Base-by-base conservation (phyloP, 2,329 filamentous ascomycete species). In the Aaosphaeria arxii region DNA sequence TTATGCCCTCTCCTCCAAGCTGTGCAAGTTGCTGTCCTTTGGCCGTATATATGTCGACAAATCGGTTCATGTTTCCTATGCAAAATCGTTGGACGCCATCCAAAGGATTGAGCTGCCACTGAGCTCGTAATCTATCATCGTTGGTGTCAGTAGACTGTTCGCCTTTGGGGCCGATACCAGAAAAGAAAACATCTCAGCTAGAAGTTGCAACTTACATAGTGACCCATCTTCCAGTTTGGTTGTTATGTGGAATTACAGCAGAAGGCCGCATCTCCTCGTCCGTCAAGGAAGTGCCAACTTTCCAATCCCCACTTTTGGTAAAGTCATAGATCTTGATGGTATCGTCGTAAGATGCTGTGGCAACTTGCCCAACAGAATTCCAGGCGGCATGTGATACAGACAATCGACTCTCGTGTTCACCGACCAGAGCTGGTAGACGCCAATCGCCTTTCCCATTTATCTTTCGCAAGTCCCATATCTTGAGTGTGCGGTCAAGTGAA, bases 11-110 rank as follows among this genome's bases (percentile, higher is more conserved):
- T 0, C 91, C 90, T 1, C 86, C 90, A 1, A 95, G 71, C 69
- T 97, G 92, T 0, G 89, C 92, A 4, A 99, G 74, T 67, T 97
- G 92, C 61, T 90, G 86, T 0, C 94, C 94, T 43, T 87, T 82
- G 0, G 84, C 80, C 1, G 87, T 87, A 67, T 88, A 99, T 1
- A 99, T 81, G 63, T 99, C 94, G 1, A 97, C 89, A 59, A 96
- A 97, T 1, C 94, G 84, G 65, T 95, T 96, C 94, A 97, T 97
- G 59, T 97, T 99, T 1, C 89, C 94, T 48, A 99, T 92, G 28
- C 84, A 88, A 60, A 99, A 91, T 52, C 92, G 90, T 54, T 95
- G 86, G 5, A 95, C 84, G 6, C 86, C 85, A 49, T 94, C 89
- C 32, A 79, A 74, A 0, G 94, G 92, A 41, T 82, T 79, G 31